phyloP scores from a whole-genome alignment of 306 rosid species.

The Styphnolobium japonicum region DNA sequence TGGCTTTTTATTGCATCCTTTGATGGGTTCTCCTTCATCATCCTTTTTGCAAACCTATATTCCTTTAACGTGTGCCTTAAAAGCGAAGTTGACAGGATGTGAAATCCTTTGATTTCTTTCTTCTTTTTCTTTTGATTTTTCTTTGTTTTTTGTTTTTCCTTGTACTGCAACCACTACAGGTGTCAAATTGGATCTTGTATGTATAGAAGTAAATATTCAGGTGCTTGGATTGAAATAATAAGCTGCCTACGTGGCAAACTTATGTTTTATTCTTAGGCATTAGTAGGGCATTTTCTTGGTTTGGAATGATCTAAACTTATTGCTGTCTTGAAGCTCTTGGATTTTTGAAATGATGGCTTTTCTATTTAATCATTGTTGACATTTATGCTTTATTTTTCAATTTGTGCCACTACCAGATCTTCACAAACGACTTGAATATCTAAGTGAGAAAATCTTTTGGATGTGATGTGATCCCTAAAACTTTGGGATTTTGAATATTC shows the following conservation, averaged over 20 bases:
- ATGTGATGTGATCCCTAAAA: background rate
- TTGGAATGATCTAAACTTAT: conserved; percentile 10
- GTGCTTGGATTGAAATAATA: conserved; percentile 24
- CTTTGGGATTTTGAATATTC: background rate
- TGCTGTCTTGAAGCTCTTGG: background rate
- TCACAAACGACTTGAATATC: background rate
- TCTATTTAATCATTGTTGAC: background rate
- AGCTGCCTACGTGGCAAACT: conserved; percentile 27
- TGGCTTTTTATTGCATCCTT: conserved; percentile 12
- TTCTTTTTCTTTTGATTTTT: background rate
- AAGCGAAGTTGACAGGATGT: conserved; percentile 18
- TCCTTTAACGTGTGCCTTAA: conserved; percentile 21
- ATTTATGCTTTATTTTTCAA: background rate
- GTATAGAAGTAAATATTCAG: conserved; percentile 35
- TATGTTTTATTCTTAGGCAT: conserved; percentile 24
- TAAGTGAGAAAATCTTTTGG: background rate
- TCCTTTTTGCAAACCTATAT: conserved; percentile 23
- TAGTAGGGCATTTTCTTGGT: background rate
- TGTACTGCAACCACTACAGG: conserved; percentile 18
- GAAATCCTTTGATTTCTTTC: conserved; percentile 1
- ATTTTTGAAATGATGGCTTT: background rate
- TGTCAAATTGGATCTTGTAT: conserved; percentile 27
- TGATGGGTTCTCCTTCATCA: conserved; percentile 28
- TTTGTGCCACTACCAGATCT: background rate
- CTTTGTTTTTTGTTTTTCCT: background rate